phyloP scores from a whole-genome alignment of 2,329 filamentous ascomycete species.

The Alternaria hordeiaustralica region DNA sequence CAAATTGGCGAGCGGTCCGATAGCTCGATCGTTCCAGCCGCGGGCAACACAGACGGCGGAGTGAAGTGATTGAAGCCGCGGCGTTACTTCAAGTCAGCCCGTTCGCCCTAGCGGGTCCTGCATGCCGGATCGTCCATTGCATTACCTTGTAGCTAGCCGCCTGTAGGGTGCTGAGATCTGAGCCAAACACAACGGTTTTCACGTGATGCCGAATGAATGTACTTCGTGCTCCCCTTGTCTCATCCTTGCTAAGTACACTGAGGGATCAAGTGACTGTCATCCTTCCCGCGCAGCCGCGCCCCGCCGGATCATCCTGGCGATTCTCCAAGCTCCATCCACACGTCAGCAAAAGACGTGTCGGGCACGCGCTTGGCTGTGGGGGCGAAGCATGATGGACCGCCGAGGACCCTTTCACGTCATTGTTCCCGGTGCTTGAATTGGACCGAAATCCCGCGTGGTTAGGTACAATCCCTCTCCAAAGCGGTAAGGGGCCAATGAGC shows the following conservation, averaged over 20 bases:
- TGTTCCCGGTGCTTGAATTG: constrained; percentile 1
- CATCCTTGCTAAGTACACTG: constrained; percentile 4
- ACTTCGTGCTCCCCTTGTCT: constrained; percentile 1
- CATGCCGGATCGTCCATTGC: background rate
- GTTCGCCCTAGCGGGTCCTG: background rate
- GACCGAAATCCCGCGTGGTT: constrained; percentile 8
- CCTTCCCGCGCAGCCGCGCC: constrained; percentile 43
- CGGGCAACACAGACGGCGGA: constrained; percentile 1
- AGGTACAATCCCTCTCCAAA: background rate
- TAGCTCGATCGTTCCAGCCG: constrained; percentile 3
- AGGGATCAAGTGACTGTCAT: constrained; percentile 37
- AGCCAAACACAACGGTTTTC: constrained; percentile 1
- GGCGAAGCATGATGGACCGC: constrained; percentile 22
- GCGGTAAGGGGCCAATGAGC: background rate
- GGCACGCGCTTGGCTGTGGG: constrained; percentile 39
- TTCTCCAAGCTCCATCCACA: constrained; percentile 24
- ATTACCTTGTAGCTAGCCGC: background rate
- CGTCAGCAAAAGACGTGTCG: constrained; percentile 21
- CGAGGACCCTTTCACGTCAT: background rate
- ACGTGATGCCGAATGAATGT: background rate
- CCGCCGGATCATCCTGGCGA: constrained; percentile 31
- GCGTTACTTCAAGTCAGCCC: background rate
- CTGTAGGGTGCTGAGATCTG: background rate
- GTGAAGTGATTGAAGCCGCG: background rate
- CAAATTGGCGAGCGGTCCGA: constrained; percentile 4